Evolutionary conservation across 352 stramenopile species (phyloP).

Genomic region (Phytophthora palmivora): DNA sequence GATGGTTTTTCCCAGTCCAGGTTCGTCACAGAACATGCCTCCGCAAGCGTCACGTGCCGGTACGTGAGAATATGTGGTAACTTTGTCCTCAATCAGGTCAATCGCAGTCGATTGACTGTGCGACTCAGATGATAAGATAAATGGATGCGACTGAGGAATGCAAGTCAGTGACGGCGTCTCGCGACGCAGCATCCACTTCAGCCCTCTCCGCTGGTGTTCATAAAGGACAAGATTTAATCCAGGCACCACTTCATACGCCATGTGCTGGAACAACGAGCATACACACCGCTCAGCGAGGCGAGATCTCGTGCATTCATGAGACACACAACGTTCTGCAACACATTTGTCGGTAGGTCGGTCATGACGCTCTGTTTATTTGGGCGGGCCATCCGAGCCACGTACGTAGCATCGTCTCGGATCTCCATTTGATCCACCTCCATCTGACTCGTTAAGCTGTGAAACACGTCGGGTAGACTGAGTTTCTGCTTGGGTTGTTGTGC

Average conservation of each 20-base stretch:
- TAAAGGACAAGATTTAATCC: slow-evolving; percentile 78
- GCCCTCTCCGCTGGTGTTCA: slow-evolving; percentile 71
- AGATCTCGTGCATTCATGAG: slow-evolving; percentile 70
- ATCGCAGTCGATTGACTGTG: slow-evolving; percentile 36
- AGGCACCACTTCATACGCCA: slow-evolving; percentile 86
- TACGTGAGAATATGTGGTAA: slow-evolving; percentile 36
- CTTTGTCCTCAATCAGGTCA: slow-evolving; percentile 63
- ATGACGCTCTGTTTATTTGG: slow-evolving; percentile 45
- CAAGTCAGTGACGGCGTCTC: slow-evolving; percentile 55
- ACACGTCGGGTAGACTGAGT: slow-evolving; percentile 71
- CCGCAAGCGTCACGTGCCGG: slow-evolving; percentile 59
- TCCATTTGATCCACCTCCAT: slow-evolving; percentile 66
- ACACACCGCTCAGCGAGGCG: slow-evolving; percentile 59
- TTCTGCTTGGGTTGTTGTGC: slow-evolving; percentile 27
- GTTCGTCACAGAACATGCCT: slow-evolving; percentile 86
- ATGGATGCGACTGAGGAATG: slow-evolving; percentile 54
- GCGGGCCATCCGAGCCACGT: slow-evolving; percentile 56
- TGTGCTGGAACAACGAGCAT: slow-evolving; percentile 82
- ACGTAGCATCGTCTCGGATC: slow-evolving; percentile 72
- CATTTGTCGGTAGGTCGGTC: slow-evolving; percentile 70
- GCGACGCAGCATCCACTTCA: slow-evolving; percentile 85
- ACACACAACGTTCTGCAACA: slow-evolving; percentile 65
- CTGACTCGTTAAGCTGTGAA: slow-evolving; percentile 69
- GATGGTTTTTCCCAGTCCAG: slow-evolving; percentile 87
- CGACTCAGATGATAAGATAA: slow-evolving; percentile 36